phyloP scores from a whole-genome alignment of 805 yeast genomes.

The Kodamaea hsintzibuensis region DNA sequence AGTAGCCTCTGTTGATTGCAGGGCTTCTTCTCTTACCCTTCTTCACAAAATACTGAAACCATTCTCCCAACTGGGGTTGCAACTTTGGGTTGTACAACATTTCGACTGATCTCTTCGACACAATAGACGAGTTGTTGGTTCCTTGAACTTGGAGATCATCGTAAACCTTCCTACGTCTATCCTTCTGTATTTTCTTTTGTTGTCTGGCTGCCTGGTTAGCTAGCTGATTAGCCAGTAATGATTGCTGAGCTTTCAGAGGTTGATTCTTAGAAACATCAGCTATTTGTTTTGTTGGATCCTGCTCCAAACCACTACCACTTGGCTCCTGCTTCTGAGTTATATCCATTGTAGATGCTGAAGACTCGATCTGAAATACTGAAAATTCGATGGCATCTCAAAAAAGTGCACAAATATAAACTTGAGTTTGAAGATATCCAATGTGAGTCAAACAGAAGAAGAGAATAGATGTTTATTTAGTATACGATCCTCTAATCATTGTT shows the following conservation, averaged over 20 bases:
- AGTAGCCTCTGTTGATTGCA: constrained; percentile 78
- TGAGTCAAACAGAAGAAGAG: neutral
- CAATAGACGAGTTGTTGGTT: constrained; percentile 81
- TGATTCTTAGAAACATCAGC: no score
- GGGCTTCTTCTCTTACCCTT: constrained; percentile 73
- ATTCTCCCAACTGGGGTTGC: constrained; percentile 40
- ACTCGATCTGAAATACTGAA: neutral
- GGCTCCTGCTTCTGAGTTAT: neutral
- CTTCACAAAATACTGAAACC: constrained; percentile 68
- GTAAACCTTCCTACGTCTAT: constrained; percentile 46
- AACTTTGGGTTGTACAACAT: constrained; percentile 46
- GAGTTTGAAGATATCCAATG: neutral
- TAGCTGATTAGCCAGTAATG: neutral
- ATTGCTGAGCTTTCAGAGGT: neutral
- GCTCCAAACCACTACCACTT: neutral
- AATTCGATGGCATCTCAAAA: neutral
- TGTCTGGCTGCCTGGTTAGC: constrained; percentile 25
- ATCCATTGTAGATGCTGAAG: neutral
- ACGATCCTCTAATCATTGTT: no score
- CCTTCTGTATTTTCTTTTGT: constrained; percentile 42
- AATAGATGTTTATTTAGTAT: no score
- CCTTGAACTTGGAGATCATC: constrained; percentile 77
- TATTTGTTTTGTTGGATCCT: no score
- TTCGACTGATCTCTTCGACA: constrained; percentile 80
- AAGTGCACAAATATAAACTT: neutral